Evolutionary conservation across 805 yeast species (phyloP).

Genomic region (Sugiyamaella lignohabitans): DNA sequence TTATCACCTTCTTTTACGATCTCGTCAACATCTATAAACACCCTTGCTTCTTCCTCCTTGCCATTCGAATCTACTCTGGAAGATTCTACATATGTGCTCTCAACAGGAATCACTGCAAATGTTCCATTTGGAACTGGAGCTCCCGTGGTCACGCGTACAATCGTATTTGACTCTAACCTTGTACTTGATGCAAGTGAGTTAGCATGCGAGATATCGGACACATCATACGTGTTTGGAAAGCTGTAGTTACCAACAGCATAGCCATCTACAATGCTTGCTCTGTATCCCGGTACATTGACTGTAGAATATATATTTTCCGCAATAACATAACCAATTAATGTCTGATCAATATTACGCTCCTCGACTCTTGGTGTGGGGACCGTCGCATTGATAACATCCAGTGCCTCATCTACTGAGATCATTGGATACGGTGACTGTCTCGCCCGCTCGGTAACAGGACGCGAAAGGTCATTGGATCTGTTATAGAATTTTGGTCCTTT

Average conservation of each 20-base stretch:
- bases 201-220: conserved; percentile 40
- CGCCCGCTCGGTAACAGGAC: conserved; percentile 38
- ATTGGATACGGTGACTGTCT: conserved; percentile 46
- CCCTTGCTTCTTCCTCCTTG: conserved; percentile 35
- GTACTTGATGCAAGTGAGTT: background rate
- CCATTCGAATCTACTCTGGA: conserved; percentile 32
- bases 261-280: conserved; percentile 54
- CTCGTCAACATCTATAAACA: conserved; percentile 35
- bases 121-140: conserved; percentile 53
- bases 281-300: conserved; percentile 40
- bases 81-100: conserved; percentile 38
- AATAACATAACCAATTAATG: conserved; percentile 35
- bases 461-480: conserved; percentile 31
- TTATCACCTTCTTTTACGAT: conserved; percentile 40
- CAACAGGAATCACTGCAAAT: conserved; percentile 49
- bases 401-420: conserved; percentile 39
- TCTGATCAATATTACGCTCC: conserved; percentile 28
- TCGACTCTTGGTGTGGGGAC: conserved; percentile 31
- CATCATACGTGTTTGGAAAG: conserved; percentile 41
- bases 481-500: conserved; percentile 36
- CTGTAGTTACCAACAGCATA: conserved; percentile 44
- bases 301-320: conserved; percentile 40
- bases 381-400: conserved; percentile 28
- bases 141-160: conserved; percentile 49
- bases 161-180: conserved; percentile 30